Evolutionary conservation across 2,329 filamentous ascomycete species (phyloP), one percentile per base, ranked within the genome.

Genomic region (Xylariaceae sp.): DNA sequence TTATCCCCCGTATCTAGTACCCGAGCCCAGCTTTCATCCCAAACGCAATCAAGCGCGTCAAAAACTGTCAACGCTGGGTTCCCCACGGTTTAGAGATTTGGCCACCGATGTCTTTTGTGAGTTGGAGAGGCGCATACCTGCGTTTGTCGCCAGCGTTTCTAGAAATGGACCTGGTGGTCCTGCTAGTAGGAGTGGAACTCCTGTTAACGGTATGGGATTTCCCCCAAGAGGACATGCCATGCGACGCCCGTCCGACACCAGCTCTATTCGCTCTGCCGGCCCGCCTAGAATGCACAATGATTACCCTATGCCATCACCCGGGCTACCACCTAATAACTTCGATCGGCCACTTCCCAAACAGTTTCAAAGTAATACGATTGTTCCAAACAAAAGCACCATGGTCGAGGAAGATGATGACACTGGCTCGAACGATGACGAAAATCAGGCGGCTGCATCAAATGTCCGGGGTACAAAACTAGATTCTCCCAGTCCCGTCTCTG

Each of bases 1-100:
- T 3, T 79, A 80, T n/a, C 89, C 90, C 1, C 75, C 83, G 9
- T 95, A 85, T 68, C 80, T 99, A 4, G 75, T 89, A 29, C 89
- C 94, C n/a, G 90, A 92, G 70, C 81, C 86, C 61, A 87, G 85
- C 60, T 97, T 97, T 72, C 94, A 99, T 71, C 91, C 91, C 2
- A 99, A 97, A 73, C 87, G 94, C 60, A 99, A 99, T 69, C 91
- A 97, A 71, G 94, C 94, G n/a, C 84, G 94, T 41, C 91, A 96
- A 72, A 95, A 95, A 71, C 81, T 99, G 26, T 92, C 91, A 0
- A 95, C 91, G 0, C 81, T 99, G 11, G 90, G 91, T 2, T 85
- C 88, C 27, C 86, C 89, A 30, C 81, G 92, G 55, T 99, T 99
- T 68, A 83, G 89, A 63, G 91, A 97, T 67, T 79, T 99, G 5